Base-by-base conservation (phyloP, 2,329 filamentous ascomycete genomes). In the Fusarium buharicum region DNA sequence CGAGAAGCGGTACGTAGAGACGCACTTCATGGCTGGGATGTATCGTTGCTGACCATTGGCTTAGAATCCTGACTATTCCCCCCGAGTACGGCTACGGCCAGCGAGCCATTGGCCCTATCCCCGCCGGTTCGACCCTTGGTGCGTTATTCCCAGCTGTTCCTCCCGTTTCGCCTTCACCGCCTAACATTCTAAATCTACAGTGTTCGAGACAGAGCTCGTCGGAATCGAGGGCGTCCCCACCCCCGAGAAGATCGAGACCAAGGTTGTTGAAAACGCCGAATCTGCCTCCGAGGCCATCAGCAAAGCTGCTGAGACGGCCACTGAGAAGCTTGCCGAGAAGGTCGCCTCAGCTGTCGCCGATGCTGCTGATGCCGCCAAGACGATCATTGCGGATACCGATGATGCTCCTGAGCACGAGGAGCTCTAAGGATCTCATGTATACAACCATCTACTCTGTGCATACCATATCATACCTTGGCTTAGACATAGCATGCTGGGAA, bases 141-240 rank as follows among this genome's bases (percentile, higher is more conserved):
- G 82, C 39, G 83, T 67, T 68, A 31, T 36, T 57, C 36, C 43
- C 36, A 36, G 22, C 22, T 27, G 49, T 20, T 39, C 74, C 20
- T 18, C 50, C 41, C 38, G 43, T 51, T 47, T 44, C 33, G n/a
- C 31, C 22, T 52, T 36, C 45, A 22, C 33, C 56, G 45, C 44
- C 64, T 66, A 53, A 71, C 52, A 41, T 37, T 47, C 38, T 36
- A 45, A 41, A 65, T 24, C 38, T 48, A 40, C 70, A 90, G 87
- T 98, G 49, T 97, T 98, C 74, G 92, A 96, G 81, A 97, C 93
- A 40, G 92, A 97, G 79, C 81, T 98, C 66, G 82, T 97, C 70
- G 89, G 85, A 52, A 97, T 98, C 72, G 82, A 88, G 14, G 93
- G 93, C 27, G 90, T 94, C 24, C 74, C 75, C 12, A 73, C 70